Base-by-base conservation (phyloP, 2,329 filamentous ascomycete species). In the Aphanoascus verrucosus region DNA sequence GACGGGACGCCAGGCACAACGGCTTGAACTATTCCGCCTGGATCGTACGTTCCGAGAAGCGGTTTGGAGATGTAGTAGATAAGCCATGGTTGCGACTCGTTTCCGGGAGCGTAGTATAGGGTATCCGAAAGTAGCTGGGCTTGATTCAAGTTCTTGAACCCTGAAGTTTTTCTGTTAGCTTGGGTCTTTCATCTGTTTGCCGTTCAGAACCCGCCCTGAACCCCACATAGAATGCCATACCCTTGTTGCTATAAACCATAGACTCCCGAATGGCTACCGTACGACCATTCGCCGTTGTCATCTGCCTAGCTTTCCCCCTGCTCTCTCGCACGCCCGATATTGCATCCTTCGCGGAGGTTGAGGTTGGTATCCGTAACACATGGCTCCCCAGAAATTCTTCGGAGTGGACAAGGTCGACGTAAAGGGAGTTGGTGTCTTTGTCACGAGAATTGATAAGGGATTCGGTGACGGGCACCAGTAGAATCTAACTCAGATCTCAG, bases 321-420 rank as follows among this genome's bases (percentile, higher is more conserved):
- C 82, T 85, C 72, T 98, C 93, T 58, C 91, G 84, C 62, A 94
- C 74, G 64, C 82, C 88, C 56, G 79, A 74, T 57, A 72, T 73
- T 59, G 80, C 78, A 60, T 78, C 79, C 56, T 69, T 69, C 43
- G 72, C 69, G 53, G 68, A 65, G 50, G 71, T 69, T 50, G 73
- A 74, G 41, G 37, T 46, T 11, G 88, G 84, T 61, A 96, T 83
- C 62, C 90, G 88, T 65, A 98, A 77, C 55, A 97, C 89, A 85
- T 98, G 93, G 75, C 93, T 97, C 58, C 84, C 88, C 55, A 98
- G 79, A 69, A 98, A 97, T 63, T 98, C 93, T 68, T 98, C 93
- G 54, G 87, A 89, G 57, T 82, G 81, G 64, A 91, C 84, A 61
- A 94, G 80, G 67, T 97, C 91, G 62, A 82, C 76, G 69, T 89